phyloP scores from a whole-genome alignment of 805 yeast species.

The Candida fluviatilis region DNA sequence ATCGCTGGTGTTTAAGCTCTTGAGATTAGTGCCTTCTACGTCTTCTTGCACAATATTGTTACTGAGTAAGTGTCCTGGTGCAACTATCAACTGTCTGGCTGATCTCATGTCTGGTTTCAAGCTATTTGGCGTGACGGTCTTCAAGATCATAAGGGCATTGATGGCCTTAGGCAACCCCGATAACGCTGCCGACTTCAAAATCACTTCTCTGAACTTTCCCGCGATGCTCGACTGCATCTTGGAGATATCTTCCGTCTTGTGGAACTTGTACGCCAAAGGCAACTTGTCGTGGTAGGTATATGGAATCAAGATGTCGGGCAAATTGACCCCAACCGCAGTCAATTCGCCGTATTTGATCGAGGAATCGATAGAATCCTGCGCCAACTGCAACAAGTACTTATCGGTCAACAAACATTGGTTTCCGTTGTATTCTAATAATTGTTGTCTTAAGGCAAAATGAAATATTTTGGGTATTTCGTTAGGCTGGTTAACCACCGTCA shows the following conservation, averaged over 20 bases:
- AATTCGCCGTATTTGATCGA: conserved; percentile 36
- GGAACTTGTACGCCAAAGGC: conserved; percentile 33
- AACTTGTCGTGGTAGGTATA: conserved; percentile 33
- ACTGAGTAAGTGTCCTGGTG: conserved; percentile 32
- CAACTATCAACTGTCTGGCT: conserved; percentile 24
- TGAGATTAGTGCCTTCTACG: conserved; percentile 33
- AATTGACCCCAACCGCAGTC: conserved; percentile 36
- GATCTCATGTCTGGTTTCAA: conserved; percentile 22
- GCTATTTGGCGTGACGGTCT: conserved; percentile 58
- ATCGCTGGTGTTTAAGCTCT: conserved; percentile 14
- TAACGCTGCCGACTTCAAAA: conserved; percentile 73
- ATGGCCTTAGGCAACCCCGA: conserved; percentile 84
- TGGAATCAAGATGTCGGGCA: conserved; percentile 41
- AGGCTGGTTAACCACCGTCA: conserved; percentile 79
- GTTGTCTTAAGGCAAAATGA: conserved; percentile 58
- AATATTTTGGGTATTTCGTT: conserved; percentile 73
- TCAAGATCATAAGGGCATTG: conserved; percentile 65
- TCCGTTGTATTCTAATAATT: conserved; percentile 28
- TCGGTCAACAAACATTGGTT: conserved; percentile 29
- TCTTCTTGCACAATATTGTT: conserved; percentile 38
- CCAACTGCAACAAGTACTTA: conserved; percentile 28
- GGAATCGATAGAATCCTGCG: conserved; percentile 37
- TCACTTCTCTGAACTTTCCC: conserved; percentile 65
- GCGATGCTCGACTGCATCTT: conserved; percentile 37
- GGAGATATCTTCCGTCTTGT: conserved; percentile 30